Evolutionary conservation across 495 filamentous ascomycete species (phyloP).

Genomic region (Neohortaea acidophila): DNA sequence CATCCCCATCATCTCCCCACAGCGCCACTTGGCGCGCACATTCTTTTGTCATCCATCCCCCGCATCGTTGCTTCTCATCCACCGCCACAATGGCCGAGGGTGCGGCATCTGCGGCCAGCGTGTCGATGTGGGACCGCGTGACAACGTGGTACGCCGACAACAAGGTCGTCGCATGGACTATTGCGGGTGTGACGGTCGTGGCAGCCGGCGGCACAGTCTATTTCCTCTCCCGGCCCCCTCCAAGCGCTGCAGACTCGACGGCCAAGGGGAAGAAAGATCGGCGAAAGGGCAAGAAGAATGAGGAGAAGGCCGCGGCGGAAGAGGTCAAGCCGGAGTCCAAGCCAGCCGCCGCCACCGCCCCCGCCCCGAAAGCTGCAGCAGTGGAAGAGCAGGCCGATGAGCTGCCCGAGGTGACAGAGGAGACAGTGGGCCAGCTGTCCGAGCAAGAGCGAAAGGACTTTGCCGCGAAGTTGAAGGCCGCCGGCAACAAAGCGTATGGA

Average conservation of each 20-base stretch:
- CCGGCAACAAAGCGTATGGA: slow-evolving; percentile 92
- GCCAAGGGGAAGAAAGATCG: slow-evolving; percentile 49
- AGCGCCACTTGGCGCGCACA: neutral
- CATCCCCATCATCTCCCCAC: neutral
- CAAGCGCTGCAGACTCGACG: slow-evolving; percentile 3
- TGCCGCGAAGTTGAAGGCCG: slow-evolving; percentile 79
- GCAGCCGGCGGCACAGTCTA: slow-evolving; percentile 85
- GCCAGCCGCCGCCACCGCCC: slow-evolving; percentile 20
- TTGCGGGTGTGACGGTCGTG: slow-evolving; percentile 83
- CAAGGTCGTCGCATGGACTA: slow-evolving; percentile 87
- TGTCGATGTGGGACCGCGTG: slow-evolving; percentile 75
- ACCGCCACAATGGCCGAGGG: slow-evolving; percentile 3
- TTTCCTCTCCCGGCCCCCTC: slow-evolving; percentile 45
- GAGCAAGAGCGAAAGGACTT: slow-evolving; percentile 61
- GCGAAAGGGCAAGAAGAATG: slow-evolving; percentile 37
- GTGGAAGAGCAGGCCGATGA: slow-evolving; percentile 54
- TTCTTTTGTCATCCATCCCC: neutral
- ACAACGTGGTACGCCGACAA: slow-evolving; percentile 89
- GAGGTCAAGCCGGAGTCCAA: slow-evolving; percentile 23
- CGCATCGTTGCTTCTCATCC: neutral
- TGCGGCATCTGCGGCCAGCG: slow-evolving; percentile 20
- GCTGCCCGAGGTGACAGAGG: slow-evolving; percentile 73
- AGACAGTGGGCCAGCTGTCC: slow-evolving; percentile 50
- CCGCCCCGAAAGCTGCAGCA: slow-evolving; percentile 28
- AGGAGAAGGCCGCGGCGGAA: slow-evolving; percentile 53